Conservation (phyloP, 225 moss, liverwort and hornwort species). For the Pseudoscleropodium purum region DNA sequence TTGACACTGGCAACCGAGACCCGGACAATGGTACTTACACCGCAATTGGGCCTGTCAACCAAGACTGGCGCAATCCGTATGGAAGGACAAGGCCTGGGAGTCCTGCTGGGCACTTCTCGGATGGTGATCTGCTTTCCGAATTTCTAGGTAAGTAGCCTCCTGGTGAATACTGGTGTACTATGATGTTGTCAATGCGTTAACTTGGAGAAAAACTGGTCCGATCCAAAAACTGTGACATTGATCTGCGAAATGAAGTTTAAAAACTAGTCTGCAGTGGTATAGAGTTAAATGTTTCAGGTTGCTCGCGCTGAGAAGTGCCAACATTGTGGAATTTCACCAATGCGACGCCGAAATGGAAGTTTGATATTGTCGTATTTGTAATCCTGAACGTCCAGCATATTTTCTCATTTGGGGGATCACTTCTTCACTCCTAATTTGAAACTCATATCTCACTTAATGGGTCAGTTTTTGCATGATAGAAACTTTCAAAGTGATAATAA, state of each 20-base stretch:
- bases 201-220: background rate
- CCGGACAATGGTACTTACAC: background rate
- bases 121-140: background rate
- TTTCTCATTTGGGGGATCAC: background rate
- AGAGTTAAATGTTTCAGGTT: background rate
- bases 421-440: background rate
- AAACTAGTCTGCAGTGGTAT: background rate
- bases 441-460: background rate
- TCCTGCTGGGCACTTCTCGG: slow-evolving; percentile 1
- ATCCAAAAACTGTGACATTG: background rate
- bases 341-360: background rate
- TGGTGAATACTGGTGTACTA: background rate
- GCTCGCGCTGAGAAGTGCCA: background rate
- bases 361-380: background rate
- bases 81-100: background rate
- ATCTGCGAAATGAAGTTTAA: background rate
- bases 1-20: background rate
- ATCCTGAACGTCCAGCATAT: background rate
- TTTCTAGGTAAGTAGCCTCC: background rate
- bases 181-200: background rate
- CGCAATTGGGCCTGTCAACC: background rate
- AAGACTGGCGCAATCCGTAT: background rate
- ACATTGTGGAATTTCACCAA: background rate
- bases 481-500: background rate
- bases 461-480: background rate